Conservation (phyloP, 345 rosid genomes). For the Psidium guajava region DNA sequence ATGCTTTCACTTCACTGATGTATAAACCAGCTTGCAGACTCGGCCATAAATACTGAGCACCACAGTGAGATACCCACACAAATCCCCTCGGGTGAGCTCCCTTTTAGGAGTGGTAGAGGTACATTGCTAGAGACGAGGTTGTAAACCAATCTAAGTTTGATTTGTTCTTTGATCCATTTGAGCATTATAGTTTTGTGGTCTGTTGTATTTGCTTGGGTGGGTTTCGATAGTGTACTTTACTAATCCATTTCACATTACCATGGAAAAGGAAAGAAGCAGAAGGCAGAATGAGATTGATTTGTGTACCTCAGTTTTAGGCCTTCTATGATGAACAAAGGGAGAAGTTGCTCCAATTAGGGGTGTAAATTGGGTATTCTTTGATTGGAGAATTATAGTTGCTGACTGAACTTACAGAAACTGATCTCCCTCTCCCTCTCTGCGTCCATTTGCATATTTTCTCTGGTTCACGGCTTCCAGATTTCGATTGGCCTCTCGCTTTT, state of each 20-base stretch:
- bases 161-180: neutral
- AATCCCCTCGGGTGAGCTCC: neutral
- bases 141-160: neutral
- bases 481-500: neutral
- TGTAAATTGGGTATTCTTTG: neutral
- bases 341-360: neutral
- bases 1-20: conserved; percentile 36
- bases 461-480: neutral
- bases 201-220: neutral
- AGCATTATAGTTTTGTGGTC: neutral
- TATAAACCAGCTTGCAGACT: neutral
- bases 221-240: neutral
- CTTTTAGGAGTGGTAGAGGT: neutral
- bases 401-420: neutral
- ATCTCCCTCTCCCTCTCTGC: neutral
- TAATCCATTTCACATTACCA: neutral
- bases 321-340: neutral
- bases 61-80: neutral
- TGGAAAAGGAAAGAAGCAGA: neutral
- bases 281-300: neutral
- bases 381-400: neutral
- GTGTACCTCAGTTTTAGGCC: neutral
- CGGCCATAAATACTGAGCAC: neutral
- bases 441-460: neutral
- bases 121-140: neutral